Evolutionary conservation across 1,139 yeast species (phyloP), one percentile per base, ranked within the genome.

Genomic region (Debaryomyces sp.): DNA sequence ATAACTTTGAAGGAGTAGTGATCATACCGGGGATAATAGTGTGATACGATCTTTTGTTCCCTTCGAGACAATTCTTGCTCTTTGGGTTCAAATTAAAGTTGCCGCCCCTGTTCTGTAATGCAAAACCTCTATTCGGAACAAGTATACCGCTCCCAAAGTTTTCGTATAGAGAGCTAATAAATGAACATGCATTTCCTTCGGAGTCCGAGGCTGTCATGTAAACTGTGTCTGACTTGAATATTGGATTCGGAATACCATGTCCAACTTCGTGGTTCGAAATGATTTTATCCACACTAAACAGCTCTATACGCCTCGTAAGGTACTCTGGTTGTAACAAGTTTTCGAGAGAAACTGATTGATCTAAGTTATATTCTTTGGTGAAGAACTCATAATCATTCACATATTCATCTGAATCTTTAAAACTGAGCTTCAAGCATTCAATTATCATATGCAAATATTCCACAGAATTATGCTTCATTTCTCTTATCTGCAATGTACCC

Each of bases 21-120:
- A 88, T 81, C 85, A 88, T 80, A 0, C 91, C 90, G 0, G 96
- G 96, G 50, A 89, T 88, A 53, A 89, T 89, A 0, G 96, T 89
- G 60, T 89, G 96, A 65, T 88, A 89, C 0, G 92, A 87, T 52
- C 96, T 73, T 62, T 89, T 89, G 33, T 80, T 78, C 0, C 90
- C 89, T 50, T 78, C 91, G 38, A 85, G 66, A 47, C 79, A 75
- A 60, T 89, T 89, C 45, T 79, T 74, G 23, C 82, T 75, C 1
- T 81, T 81, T 9, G 80, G 79, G 45, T 77, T 73, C 48, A 87
- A 70, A 56, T 83, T 85, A 69, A 89, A 89, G 63, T 87, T 88
- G 41, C 85, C 82, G 2, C 96, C 96, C 56, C 96, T 73, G 63
- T 85, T 87, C 49, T 88, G 95, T 48, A 89, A 71, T 44, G 84